phyloP scores from a whole-genome alignment of 495 filamentous ascomycete species.

The Trypethelium eluteriae region DNA sequence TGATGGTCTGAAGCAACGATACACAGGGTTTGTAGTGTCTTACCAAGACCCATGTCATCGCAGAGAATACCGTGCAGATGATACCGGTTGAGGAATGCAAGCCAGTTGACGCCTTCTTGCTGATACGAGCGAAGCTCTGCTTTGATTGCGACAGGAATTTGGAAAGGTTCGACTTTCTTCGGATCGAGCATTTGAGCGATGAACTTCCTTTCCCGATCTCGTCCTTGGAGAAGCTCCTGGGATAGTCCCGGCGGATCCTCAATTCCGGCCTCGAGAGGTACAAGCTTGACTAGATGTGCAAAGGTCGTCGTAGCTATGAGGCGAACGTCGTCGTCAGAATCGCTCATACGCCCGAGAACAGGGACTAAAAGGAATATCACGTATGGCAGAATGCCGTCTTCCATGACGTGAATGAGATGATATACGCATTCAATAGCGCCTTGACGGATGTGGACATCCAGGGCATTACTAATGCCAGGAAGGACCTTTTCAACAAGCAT shows the following conservation, averaged over 20 bases:
- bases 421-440: conserved; percentile 92
- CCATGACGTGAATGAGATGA: conserved; percentile 94
- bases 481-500: conserved; percentile 88
- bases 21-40: conserved; percentile 93
- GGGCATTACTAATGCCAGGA: conserved; percentile 77
- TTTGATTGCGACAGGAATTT: conserved; percentile 93
- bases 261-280: conserved; percentile 95
- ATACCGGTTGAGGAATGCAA: conserved; percentile 94
- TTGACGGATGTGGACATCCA: conserved; percentile 80
- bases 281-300: conserved; percentile 93
- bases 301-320: conserved; percentile 95
- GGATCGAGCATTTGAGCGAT: conserved; percentile 93
- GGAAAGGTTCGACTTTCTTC: conserved; percentile 89
- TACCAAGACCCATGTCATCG: conserved; percentile 98
- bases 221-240: conserved; percentile 73
- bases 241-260: conserved; percentile 93
- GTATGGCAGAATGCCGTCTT: conserved; percentile 89
- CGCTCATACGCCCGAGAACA: conserved; percentile 96
- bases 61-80: conserved; percentile 97
- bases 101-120: conserved; percentile 98
- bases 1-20: conserved; percentile 98
- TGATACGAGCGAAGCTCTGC: conserved; percentile 92
- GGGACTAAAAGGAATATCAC: conserved; percentile 99
- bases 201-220: conserved; percentile 89
- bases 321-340: conserved; percentile 90